Evolutionary conservation across 1,284 basidiomycete species (phyloP), one percentile per base, ranked within the genome.

Genomic region (Trametes hirsuta): DNA sequence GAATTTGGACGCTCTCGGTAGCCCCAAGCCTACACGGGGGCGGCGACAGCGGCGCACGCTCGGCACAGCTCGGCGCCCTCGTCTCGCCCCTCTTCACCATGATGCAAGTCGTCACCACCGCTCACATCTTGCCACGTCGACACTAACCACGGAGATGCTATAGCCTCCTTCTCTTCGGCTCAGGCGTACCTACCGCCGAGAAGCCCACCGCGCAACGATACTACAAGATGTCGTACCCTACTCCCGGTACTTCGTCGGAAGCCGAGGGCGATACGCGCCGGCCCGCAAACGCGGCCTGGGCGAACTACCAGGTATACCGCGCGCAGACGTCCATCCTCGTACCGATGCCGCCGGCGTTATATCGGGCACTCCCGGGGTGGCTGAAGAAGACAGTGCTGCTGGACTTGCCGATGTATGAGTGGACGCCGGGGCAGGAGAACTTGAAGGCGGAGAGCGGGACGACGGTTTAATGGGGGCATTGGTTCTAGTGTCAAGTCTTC

Each of bases 111-210:
- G n/a, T 8, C 35, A 9, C n/a, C 25, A 10, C 25, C 11, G 67
- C 68, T 15, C 36, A 24, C 6, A 37, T 6, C 35, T 15, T 47
- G 8, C n/a, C 22, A 14, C 6, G 11, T 3, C n/a, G 5, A 5
- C 11, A 15, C 15, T 12, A 12, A 22, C 14, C 53, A 57, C 47
- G 40, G 36, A 51, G 46, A n/a, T 22, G 40, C 24, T 62, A 41
- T 63, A 88, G 84, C 40, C 74, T 91, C 18, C 76, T 90, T 9
- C 79, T 87, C 73, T 90, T 89, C 72, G 83, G 79, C 2, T 89
- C 87, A 3, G 90, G 90, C 2, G 70, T 93, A 15, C 90, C 90
- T 0, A 85, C 85, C 0, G 87, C 88, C 1, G 88, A 91, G 71
- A 91, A 90, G 71, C 87, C 88, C 0, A 80, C 83, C 21, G 88